Conservation (phyloP, 164 flowering plant species). For the Magnolia sinica region DNA sequence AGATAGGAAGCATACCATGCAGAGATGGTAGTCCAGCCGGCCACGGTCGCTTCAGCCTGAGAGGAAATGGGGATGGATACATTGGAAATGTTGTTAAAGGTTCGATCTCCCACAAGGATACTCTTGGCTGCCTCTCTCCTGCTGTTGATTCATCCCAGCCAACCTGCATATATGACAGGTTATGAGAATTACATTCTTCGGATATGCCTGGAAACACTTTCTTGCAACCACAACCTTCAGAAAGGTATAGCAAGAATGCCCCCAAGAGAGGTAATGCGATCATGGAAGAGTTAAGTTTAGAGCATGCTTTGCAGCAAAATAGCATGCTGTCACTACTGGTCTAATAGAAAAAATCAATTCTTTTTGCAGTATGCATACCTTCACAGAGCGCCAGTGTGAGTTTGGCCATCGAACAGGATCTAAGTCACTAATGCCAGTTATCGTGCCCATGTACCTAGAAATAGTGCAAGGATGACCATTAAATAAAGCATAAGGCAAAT, state of each 20-base stretch:
- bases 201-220: neutral
- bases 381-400: conserved; percentile 95
- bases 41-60: conserved; percentile 94
- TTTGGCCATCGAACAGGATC: conserved; percentile 82
- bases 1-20: conserved; percentile 39
- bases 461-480: conserved; percentile 6
- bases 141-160: conserved; percentile 99
- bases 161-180: conserved; percentile 44
- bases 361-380: conserved; percentile 37
- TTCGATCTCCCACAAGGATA: conserved; percentile 95
- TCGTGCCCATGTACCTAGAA: conserved; percentile 85
- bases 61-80: conserved; percentile 91
- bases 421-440: conserved; percentile 80
- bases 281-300: no score
- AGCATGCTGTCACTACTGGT: neutral
- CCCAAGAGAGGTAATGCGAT: no score
- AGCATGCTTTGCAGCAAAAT: neutral
- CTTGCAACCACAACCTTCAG: neutral
- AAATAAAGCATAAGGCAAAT: neutral
- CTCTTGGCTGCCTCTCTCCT: conserved; percentile 97
- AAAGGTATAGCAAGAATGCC: neutral
- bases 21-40: conserved; percentile 75
- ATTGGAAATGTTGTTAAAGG: conserved; percentile 95
- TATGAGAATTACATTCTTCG: neutral
- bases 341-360: neutral